phyloP scores from a whole-genome alignment of 148 eudicot species.

The Pharnaceum exiguum region DNA sequence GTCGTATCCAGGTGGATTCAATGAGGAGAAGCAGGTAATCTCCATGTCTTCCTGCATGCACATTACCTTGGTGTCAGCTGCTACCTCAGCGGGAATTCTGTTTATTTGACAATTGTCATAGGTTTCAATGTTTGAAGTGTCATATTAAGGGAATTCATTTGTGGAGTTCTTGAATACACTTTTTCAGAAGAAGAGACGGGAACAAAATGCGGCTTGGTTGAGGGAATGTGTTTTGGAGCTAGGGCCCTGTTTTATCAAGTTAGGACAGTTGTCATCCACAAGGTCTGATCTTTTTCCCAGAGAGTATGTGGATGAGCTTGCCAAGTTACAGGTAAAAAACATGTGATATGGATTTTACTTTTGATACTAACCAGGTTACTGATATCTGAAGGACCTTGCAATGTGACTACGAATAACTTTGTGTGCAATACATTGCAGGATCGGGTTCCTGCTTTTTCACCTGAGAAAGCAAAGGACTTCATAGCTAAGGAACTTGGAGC shows the following conservation, averaged over 20 bases:
- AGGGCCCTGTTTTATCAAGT: conserved; percentile 94
- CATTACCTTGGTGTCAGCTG: background rate
- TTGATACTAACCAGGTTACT: background rate
- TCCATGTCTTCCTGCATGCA: background rate
- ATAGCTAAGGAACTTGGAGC: conserved; percentile 80
- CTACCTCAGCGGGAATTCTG: background rate
- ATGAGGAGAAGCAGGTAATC: conserved; percentile 78
- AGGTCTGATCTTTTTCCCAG: conserved; percentile 94
- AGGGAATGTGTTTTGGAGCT: conserved; percentile 88
- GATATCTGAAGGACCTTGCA: background rate
- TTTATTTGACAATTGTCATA: no score
- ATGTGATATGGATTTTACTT: background rate
- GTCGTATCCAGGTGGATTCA: conserved; percentile 73
- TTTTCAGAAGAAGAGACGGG: conserved; percentile 57
- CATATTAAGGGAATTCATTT: background rate
- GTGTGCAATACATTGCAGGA: conserved; percentile 53
- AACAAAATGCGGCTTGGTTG: conserved; percentile 86
- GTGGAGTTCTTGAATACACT: background rate
- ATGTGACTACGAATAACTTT: background rate
- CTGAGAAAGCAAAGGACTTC: conserved; percentile 69
- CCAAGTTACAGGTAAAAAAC: conserved; percentile 78
- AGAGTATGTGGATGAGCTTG: conserved; percentile 93
- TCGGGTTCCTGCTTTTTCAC: conserved; percentile 93
- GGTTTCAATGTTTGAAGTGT: no score
- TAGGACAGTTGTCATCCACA: conserved; percentile 89